Base-by-base conservation (phyloP, 2,329 filamentous ascomycete species). In the Fusarium tuaranense region DNA sequence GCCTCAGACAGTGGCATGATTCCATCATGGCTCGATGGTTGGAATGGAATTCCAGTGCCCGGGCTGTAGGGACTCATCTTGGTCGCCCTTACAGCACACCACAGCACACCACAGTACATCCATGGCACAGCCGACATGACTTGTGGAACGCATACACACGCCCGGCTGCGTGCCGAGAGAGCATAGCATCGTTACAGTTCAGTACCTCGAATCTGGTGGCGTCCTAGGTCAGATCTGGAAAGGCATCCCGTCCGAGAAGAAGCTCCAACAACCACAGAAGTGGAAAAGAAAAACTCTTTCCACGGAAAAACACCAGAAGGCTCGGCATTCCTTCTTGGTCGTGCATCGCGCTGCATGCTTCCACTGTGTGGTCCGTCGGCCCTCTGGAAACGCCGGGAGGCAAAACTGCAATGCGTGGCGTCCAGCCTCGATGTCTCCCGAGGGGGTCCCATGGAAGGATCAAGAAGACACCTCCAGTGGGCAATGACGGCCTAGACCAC, bases 331-430 rank as follows among this genome's bases (percentile, higher is more conserved):
- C 65, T 67, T 48, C 62, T 67, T 55, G 68, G 67, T 68, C 38
- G 25, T n/a, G 46, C 70, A 67, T 70, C 72, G 70, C 44, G 25
- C 46, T 58, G 61, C 65, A 68, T 65, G 63, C 48, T 61, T 72
- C 44, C 36, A 74, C 39, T 66, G 67, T 67, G 68, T 72, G 72
- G 71, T 53, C 65, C 53, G 61, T 66, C 63, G 65, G 65, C 36
- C 64, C 60, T 78, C 69, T 67, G 65, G 69, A 72, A 72, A 67
- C 71, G 71, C 75, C 62, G 25, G 48, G 69, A 74, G 67, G 71
- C 75, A 69, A 53, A 78, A 76, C 66, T 71, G 72, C 62, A 63
- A 70, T 72, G 62, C 61, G 72, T 74, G 72, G 69, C 72, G 72
- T 41, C 69, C 68, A 74, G 72, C 62, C 65, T 74, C 69, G 63